Evolutionary conservation across 345 rosid species (phyloP).

Genomic region (Angophora floribunda): DNA sequence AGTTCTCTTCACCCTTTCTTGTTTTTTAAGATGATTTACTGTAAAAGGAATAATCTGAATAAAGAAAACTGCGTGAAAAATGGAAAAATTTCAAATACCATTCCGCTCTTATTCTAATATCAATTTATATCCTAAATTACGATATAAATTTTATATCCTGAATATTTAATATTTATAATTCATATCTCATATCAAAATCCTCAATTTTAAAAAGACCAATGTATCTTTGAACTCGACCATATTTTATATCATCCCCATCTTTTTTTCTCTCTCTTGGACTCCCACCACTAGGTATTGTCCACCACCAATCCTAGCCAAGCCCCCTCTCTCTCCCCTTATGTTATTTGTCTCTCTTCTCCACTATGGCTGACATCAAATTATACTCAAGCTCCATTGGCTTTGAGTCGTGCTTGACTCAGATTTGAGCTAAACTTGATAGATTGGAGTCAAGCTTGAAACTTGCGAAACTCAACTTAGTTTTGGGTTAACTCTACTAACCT

Average conservation of each 20-base stretch:
- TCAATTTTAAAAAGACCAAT: neutral
- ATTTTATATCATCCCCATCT: fast-evolving
- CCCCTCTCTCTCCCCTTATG: neutral
- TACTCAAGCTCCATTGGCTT: neutral
- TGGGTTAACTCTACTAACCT: neutral
- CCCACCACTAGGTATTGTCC: fast-evolving
- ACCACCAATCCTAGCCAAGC: neutral
- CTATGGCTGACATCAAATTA: neutral
- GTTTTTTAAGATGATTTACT: neutral
- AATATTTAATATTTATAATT: fast-evolving
- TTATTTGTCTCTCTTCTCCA: neutral
- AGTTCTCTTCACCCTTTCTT: neutral
- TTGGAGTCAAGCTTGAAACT: neutral
- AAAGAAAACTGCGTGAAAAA: neutral
- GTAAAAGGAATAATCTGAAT: fast-evolving
- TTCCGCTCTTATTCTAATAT: neutral
- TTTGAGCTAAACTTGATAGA: neutral
- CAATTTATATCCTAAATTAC: neutral
- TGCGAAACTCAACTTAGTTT: neutral
- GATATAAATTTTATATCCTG: neutral
- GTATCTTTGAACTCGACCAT: fast-evolving
- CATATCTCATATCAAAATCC: fast-evolving
- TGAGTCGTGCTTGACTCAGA: fast-evolving
- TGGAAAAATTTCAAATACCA: neutral
- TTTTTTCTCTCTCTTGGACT: neutral